Percentiles rank a stretch among this genome's conserved stretches.
phyloP scores from a whole-genome alignment of 129 eudicot species.

The Calendula officinalis region DNA sequence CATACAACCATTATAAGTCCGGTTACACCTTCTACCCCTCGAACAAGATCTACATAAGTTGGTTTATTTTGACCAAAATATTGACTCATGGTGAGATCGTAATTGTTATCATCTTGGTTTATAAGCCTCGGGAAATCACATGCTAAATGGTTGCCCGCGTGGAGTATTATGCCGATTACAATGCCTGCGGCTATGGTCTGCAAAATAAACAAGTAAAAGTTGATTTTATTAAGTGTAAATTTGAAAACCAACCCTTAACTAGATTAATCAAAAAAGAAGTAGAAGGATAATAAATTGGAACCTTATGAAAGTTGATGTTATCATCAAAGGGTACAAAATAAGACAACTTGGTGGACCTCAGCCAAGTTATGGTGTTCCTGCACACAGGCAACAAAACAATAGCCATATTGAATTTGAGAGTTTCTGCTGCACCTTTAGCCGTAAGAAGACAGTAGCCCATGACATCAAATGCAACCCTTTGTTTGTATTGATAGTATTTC shows the following conservation, averaged over 20 bases:
- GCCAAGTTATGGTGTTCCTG: slow-evolving; percentile 86
- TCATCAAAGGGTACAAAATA: slow-evolving; percentile 74
- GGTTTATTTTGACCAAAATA: slow-evolving; percentile 64
- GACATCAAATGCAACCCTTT: slow-evolving; percentile 65
- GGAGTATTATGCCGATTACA: slow-evolving; percentile 78
- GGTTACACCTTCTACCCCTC: slow-evolving; percentile 77
- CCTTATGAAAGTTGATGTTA: slow-evolving; percentile 99
- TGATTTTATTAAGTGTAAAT: too few species aligned
- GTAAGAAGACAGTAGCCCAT: slow-evolving; percentile 95
- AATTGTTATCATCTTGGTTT: slow-evolving; percentile 39
- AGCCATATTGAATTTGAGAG: slow-evolving; percentile 89
- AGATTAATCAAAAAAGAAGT: too few species aligned
- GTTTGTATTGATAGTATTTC: slow-evolving; percentile 84
- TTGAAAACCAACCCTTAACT: too few species aligned
- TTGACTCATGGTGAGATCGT: slow-evolving; percentile 29
- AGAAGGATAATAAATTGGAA: slow-evolving; percentile 11
- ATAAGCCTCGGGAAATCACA: slow-evolving; percentile 95
- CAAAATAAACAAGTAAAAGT: slow-evolving; percentile 8
- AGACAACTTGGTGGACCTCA: slow-evolving; percentile 68
- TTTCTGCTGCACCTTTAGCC: slow-evolving; percentile 96
- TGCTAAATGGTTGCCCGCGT: slow-evolving; percentile 90
- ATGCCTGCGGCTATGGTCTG: slow-evolving; percentile 95
- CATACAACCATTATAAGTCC: slow-evolving; percentile 77
- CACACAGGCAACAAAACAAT: slow-evolving; percentile 79
- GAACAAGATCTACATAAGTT: slow-evolving; percentile 49